Evolutionary conservation across 257 asterid species (phyloP), one percentile per base, ranked within the genome.

Genomic region (Leonotis leonurus): DNA sequence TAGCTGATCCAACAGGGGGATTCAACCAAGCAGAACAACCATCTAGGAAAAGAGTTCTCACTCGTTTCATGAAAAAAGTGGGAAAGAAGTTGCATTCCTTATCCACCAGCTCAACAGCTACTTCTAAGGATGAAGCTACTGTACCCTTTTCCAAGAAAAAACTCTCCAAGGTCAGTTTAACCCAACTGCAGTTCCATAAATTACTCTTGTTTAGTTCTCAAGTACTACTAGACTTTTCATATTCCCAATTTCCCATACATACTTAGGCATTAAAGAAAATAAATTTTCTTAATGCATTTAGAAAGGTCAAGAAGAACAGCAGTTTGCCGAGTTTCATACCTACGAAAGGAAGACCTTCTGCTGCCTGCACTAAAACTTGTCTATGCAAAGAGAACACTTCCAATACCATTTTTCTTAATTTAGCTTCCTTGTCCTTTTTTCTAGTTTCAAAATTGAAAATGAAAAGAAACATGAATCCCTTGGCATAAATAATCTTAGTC

Each of bases 161-260:
- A 70, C 70, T 87, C 68, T 72, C 84, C 32, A 85, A 87, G 97
- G 97, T 90, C 50, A 55, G 86, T 71, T 62, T 39, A 7, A 67
- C 26, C 60, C 21, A 25, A 56, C 48, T 53, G 41, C 32, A 63
- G 45, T 57, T 16, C 43, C n/a, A n/a, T n/a, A n/a, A 57, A 51
- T 21, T 39, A 57, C 25, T 56, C 56, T 50, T 56, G 10, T 53
- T 53, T 59, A 46, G 7, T 20, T 7, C 30, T 69, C 44, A 14
- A 2, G 33, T 53, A 6, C 43, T 18, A 29, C 33, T 39, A 26
- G 37, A n/a, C 8, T 41, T 32, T 53, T 29, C 32, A 75, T 65
- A 53, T 27, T 48, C 60, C 35, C n/a, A n/a, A n/a, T n/a, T n/a
- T n/a, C n/a, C n/a, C n/a, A n/a, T n/a, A n/a, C n/a, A n/a, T n/a